Conservation (phyloP, 129 eudicot genomes). For the Pittosporum tobira region DNA sequence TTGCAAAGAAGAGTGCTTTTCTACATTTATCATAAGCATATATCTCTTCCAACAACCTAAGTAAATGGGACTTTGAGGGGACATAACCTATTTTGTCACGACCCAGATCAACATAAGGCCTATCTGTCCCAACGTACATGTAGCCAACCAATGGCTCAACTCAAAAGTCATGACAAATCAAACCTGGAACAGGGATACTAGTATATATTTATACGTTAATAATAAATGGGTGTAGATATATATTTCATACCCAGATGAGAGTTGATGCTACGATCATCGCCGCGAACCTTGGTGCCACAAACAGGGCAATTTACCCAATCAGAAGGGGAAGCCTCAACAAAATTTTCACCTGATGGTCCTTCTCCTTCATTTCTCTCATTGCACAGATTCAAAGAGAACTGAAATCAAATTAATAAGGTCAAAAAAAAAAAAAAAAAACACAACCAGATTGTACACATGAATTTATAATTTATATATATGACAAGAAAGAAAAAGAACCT, state of each 20-base stretch:
- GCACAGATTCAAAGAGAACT: slow-evolving; percentile 26
- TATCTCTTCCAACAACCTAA: background rate
- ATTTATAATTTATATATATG: background rate
- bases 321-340: slow-evolving; percentile 9
- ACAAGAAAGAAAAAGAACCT: slow-evolving; percentile 11
- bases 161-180: too few species aligned
- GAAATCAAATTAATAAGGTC: slow-evolving; percentile 2
- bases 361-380: slow-evolving; percentile 28
- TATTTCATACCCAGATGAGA: slow-evolving; percentile 60
- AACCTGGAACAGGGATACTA: background rate
- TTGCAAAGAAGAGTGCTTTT: too few species aligned
- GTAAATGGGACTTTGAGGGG: background rate
- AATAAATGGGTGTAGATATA: background rate
- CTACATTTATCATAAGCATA: too few species aligned
- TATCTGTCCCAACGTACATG: too few species aligned
- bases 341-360: slow-evolving; percentile 1
- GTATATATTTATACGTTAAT: background rate
- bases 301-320: slow-evolving; percentile 72
- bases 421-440: background rate
- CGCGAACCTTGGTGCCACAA: slow-evolving; percentile 50
- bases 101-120: too few species aligned
- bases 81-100: background rate
- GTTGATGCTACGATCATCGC: slow-evolving; percentile 46
- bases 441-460: background rate
- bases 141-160: too few species aligned